These are phyloP conservation scores for Ogataea wickerhamii DNA, from an alignment of 805 yeast species.

Conservation along the genomic window DNA sequence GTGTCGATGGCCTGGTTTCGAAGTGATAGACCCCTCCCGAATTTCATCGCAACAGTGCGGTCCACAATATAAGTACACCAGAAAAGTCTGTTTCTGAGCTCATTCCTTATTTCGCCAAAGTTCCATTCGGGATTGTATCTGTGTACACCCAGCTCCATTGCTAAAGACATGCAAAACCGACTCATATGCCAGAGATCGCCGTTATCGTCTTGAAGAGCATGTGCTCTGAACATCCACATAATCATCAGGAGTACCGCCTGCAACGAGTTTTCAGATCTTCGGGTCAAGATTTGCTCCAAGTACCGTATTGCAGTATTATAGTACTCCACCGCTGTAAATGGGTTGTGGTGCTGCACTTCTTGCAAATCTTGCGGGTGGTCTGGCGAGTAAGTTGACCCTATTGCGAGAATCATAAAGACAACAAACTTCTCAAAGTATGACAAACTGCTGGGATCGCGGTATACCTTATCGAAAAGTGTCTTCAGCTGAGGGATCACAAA, in stretches of 20 bases:
- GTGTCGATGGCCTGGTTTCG: conserved; percentile 27
- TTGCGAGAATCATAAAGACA: conserved; percentile 22
- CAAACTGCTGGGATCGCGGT: conserved; percentile 12
- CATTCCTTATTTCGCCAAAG: conserved; percentile 21
- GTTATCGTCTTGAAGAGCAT: conserved; percentile 22
- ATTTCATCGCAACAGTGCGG: conserved; percentile 26
- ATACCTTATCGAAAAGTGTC: conserved; percentile 8
- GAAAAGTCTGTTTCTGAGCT: conserved; percentile 24
- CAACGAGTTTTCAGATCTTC: conserved; percentile 21
- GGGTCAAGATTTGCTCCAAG: conserved; percentile 20
- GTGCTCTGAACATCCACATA: conserved; percentile 22
- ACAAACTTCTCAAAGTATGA: conserved; percentile 21
- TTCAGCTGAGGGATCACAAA: conserved; percentile 15
- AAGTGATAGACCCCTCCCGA: conserved; percentile 24
- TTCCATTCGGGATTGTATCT: conserved; percentile 26
- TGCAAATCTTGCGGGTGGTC: conserved; percentile 4
- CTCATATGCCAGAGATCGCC: conserved; percentile 27
- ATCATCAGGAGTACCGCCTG: conserved; percentile 22
- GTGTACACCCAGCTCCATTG: conserved; percentile 28
- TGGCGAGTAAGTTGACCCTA: conserved; percentile 12
- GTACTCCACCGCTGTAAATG: conserved; percentile 21
- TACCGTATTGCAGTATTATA: conserved; percentile 24
- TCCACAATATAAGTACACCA: conserved; percentile 26
- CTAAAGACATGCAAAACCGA: conserved; percentile 25
- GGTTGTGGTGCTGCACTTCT: conserved; percentile 10